Evolutionary conservation across 2,329 filamentous ascomycete species (phyloP).

Genomic region (Pezicula neosporulosa): DNA sequence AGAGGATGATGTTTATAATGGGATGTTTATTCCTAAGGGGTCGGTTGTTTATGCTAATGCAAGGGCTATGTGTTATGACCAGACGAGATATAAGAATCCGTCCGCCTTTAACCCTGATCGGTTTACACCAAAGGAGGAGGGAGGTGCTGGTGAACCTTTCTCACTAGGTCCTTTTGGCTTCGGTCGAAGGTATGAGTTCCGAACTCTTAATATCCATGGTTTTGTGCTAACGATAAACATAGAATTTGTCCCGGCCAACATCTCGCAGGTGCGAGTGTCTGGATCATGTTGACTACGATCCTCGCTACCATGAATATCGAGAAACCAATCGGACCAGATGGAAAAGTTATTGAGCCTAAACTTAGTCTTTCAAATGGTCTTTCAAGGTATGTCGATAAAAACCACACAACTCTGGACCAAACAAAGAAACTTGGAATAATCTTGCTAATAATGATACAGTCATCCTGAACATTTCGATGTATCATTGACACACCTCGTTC

Average conservation of each 20-base stretch:
- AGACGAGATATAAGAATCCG: constrained; percentile 36
- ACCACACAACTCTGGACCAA: too few relatives aligned
- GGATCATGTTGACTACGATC: constrained; percentile 36
- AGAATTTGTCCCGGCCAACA: constrained; percentile 43
- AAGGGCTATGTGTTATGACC: constrained; percentile 53
- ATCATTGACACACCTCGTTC: not conserved
- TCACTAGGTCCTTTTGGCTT: constrained; percentile 48
- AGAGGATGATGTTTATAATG: constrained; percentile 53
- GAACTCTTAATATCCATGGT: not conserved
- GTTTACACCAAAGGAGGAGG: constrained; percentile 34
- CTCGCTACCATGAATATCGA: constrained; percentile 35
- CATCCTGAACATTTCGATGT: constrained; percentile 3
- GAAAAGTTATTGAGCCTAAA: constrained; percentile 28
- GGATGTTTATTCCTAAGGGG: constrained; percentile 55
- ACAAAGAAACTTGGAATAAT: not conserved
- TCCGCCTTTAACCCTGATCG: constrained; percentile 43
- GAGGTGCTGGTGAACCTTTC: constrained; percentile 39
- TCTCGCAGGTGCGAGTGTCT: constrained; percentile 43
- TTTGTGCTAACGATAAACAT: not conserved
- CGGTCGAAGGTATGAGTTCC: constrained; percentile 34
- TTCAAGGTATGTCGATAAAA: constrained; percentile 10
- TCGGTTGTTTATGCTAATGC: constrained; percentile 45
- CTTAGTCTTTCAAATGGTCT: constrained; percentile 19
- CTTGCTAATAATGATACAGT: not conserved
- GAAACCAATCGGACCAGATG: constrained; percentile 29